phyloP scores from a whole-genome alignment of 768 basidiomycete genomes.

The Mycena venus region DNA sequence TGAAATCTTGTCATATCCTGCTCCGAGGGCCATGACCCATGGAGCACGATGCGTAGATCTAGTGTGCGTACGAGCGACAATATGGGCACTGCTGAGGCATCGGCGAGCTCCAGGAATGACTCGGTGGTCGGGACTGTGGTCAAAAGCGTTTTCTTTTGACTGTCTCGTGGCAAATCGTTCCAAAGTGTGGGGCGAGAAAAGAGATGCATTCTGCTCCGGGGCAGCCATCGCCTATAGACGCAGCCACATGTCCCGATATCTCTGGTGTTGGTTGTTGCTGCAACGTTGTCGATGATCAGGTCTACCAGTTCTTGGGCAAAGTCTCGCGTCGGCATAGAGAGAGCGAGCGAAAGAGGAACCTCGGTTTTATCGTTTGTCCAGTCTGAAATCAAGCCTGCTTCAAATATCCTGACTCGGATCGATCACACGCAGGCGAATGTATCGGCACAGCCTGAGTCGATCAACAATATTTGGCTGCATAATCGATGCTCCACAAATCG shows the following conservation, averaged over 20 bases:
- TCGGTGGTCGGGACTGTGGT: neutral
- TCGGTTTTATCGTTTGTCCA: too few relatives aligned
- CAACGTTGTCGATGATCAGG: neutral
- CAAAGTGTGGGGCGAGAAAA: neutral
- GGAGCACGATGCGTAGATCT: neutral
- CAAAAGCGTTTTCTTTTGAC: neutral
- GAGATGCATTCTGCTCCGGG: neutral
- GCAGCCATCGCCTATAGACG: neutral
- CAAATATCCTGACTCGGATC: too few relatives aligned
- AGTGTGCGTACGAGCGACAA: neutral
- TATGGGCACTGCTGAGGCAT: neutral
- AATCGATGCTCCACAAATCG: too few relatives aligned
- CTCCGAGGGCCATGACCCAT: neutral
- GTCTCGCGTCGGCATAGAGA: neutral
- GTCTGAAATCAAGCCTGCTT: too few relatives aligned
- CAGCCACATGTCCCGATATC: neutral
- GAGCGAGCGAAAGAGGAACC: too few relatives aligned
- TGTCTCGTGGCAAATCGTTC: neutral
- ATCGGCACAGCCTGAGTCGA: too few relatives aligned
- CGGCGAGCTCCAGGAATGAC: neutral
- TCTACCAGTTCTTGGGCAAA: constrained; percentile 6
- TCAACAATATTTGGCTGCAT: too few relatives aligned
- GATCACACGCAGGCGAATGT: too few relatives aligned
- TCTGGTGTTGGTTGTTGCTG: neutral
- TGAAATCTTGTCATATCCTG: neutral